These are phyloP conservation scores for Priceomyces melissophilus DNA, from an alignment of 805 yeast species.

Conservation along the genomic window DNA sequence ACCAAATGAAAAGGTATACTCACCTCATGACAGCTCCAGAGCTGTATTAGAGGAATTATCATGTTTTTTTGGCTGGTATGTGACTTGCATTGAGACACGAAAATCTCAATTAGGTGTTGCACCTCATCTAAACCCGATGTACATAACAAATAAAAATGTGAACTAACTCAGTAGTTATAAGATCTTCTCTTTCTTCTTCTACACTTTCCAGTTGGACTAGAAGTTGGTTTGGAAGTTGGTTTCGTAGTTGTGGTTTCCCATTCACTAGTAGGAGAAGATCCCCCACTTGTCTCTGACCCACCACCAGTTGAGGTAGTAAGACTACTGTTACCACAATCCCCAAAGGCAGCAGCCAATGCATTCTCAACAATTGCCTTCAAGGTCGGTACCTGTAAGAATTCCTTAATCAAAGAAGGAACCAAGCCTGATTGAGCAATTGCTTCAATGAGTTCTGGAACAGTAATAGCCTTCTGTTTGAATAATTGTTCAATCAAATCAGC, in stretches of 20 bases:
- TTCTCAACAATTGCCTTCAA: conserved; percentile 38
- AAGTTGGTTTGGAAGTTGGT: conserved; percentile 12
- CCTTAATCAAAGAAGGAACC: conserved; percentile 32
- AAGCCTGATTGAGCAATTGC: conserved; percentile 36
- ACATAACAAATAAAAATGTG: background rate
- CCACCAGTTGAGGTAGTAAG: conserved; percentile 20
- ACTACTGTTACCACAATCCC: conserved; percentile 28
- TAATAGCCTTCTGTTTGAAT: conserved; percentile 26
- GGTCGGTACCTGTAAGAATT: conserved; percentile 35
- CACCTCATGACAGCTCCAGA: too few species aligned
- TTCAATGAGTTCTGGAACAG: conserved; percentile 21
- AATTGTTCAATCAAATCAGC: conserved; percentile 31
- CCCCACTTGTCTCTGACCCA: conserved; percentile 15
- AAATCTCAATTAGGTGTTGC: too few species aligned
- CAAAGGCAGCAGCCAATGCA: conserved; percentile 42
- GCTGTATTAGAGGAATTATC: too few species aligned
- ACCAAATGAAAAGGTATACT: too few species aligned
- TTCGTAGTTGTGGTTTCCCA: conserved; percentile 8
- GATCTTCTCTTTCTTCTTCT: conserved; percentile 26
- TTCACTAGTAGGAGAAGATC: conserved; percentile 6
- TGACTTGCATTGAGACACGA: too few species aligned
- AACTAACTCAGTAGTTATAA: conserved; percentile 13
- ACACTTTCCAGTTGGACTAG: conserved; percentile 9
- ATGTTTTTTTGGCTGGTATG: too few species aligned
- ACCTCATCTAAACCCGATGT: background rate